Base-by-base conservation (phyloP, 2,329 filamentous ascomycete species). In the Shiraia bambusicola region DNA sequence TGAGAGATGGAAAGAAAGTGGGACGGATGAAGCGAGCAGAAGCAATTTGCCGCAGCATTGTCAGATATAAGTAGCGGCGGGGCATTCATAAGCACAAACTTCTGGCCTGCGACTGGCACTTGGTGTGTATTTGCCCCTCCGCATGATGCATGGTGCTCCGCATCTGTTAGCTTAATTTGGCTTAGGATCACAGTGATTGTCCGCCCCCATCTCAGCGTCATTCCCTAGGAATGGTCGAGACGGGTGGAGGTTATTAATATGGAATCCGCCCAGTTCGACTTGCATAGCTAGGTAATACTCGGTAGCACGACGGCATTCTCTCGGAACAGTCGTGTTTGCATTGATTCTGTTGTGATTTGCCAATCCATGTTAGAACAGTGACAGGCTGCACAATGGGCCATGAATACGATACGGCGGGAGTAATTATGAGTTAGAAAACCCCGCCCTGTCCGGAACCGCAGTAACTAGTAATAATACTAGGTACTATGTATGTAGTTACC, bases 71-170 rank as follows among this genome's bases (percentile, higher is more conserved):
- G 56, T 52, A 50, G 52, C 37, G 49, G 47, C 19, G 50, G 56
- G 51, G 40, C 33, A 59, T 60, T 60, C 56, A 57, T 60, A 60
- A 60, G 54, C 56, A 52, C 32, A 33, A 46, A 50, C 48, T 47
- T 58, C 56, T 58, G 50, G 19, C 19, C 19, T 22, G 19, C 19
- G 56, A 50, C 49, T 49, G 30, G 51, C 36, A 52, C 50, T 52
- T 38, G 46, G 47, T 49, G 42, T n/a, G n/a, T n/a, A n/a, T 50
- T 42, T 52, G 55, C 55, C 55, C 53, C 55, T 58, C 54, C 48
- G 29, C 40, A 33, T 34, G 31, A 39, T 50, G 46, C 50, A 43
- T 37, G 37, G 54, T 47, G 47, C 37, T 50, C 53, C 55, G 53
- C 54, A 38, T 54, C 34, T 34, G 37, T 51, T 56, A 50, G 52